Base-by-base conservation (phyloP, 306 rosid species). In the Trifolium pratense region DNA sequence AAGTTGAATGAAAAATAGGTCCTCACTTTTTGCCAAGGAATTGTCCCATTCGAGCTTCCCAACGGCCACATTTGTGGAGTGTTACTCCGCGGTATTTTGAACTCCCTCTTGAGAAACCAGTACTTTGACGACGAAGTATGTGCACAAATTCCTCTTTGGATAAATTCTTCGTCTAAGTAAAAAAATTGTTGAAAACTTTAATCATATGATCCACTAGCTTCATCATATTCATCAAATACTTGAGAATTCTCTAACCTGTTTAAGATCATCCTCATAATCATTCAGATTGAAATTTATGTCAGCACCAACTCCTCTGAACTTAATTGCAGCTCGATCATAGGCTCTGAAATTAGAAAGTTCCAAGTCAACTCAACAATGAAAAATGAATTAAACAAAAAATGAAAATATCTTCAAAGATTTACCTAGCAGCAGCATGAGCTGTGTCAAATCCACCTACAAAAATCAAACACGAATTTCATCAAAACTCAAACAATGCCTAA, bases 41-140 rank as follows among this genome's bases (percentile, higher is more conserved):
- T 80, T 91, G 99, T 25, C 99, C 97, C 95, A 94, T 90, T 73
- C 97, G 90, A 86, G 99, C 97, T 82, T 94, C 99, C 99, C 99
- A 94, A 39, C 96, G 91, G 56, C 99, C 99, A 81, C 99, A 94
- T 81, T 89, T 94, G 87, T 94, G 99, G 52, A 91, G 90, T 1
- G 99, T 91, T 11, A 94, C 99, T 61, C 97, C 97, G 66, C 99
- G 77, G 75, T 91, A 91, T 78, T 88, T 94, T 5, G 99, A 89
- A 79, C 95, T 94, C 57, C 99, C 98, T 61, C 99, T 84, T 0
- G 99, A 89, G 89, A 94, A 91, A 53, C 99, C 97, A 53, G 95
- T 94, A 79, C 97, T 94, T 58, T 91, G 99, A 56, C 99, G 92
- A 34, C 99, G 96, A 9, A 94, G 91, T 79, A 91, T 94, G 84